A percentile compares a stretch with the other conserved stretches of the same genome.
phyloP scores from a whole-genome alignment of 768 basidiomycete species.

The Hygrocybe punicea region DNA sequence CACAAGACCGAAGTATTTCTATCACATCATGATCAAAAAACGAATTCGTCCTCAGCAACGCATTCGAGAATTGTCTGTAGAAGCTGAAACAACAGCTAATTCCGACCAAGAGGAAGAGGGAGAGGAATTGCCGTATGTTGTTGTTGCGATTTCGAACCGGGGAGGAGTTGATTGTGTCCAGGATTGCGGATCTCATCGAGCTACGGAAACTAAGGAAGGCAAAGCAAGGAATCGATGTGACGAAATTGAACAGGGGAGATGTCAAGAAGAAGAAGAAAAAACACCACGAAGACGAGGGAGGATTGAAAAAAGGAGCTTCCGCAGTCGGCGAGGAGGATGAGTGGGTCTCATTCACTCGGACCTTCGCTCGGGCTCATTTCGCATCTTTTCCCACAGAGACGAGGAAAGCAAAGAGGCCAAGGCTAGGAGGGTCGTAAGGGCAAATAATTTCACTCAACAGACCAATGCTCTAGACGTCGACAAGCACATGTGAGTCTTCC shows the following conservation, averaged over 20 bases:
- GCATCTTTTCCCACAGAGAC: slow-evolving; percentile 39
- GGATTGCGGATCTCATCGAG: slow-evolving; percentile 80
- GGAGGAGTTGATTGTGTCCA: slow-evolving; percentile 23
- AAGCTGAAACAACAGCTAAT: slow-evolving; percentile 37
- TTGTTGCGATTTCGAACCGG: background rate
- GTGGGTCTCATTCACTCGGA: slow-evolving; percentile 36
- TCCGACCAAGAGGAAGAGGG: slow-evolving; percentile 44
- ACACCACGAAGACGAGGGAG: slow-evolving; percentile 49
- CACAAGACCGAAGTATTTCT: no score
- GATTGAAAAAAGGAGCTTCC: slow-evolving; percentile 50
- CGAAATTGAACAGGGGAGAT: slow-evolving; percentile 83
- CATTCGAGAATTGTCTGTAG: slow-evolving; percentile 49
- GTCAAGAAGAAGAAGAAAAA: slow-evolving; percentile 66
- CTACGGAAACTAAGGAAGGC: slow-evolving; percentile 70
- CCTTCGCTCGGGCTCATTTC: background rate
- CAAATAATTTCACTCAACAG: slow-evolving; percentile 96
- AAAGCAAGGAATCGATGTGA: slow-evolving; percentile 80
- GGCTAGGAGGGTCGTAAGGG: slow-evolving; percentile 68
- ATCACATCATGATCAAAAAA: slow-evolving; percentile 61
- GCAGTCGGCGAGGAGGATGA: slow-evolving; percentile 52
- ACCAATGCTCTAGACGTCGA: slow-evolving; percentile 95
- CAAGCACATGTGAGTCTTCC: slow-evolving; percentile 82
- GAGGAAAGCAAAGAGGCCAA: slow-evolving; percentile 65
- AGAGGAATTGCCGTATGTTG: slow-evolving; percentile 49
- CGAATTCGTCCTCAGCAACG: slow-evolving; percentile 63